Evolutionary conservation across 768 basidiomycete genomes (phyloP), one percentile per base, ranked within the genome.

Genomic region (Hypholoma sublateritium): DNA sequence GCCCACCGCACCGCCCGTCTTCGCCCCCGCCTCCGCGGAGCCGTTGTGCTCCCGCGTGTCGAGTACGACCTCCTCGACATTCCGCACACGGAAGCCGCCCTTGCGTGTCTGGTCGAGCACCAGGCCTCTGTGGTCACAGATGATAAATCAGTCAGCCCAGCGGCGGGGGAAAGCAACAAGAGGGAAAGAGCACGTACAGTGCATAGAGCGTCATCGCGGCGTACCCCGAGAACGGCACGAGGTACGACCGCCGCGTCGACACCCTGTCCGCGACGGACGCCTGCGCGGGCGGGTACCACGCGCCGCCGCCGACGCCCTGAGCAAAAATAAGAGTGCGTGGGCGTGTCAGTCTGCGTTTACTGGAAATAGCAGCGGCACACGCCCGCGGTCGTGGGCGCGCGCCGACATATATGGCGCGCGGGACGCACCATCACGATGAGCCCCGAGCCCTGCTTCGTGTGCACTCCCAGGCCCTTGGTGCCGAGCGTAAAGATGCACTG

Each of bases 271-370:
- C 84, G 43, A 87, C 69, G 14, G 74, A 73, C 16, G 77, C 85
- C 60, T 87, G 84, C 5, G 84, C 83, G 11, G 83, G 74, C 2
- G 86, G 85, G 67, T 81, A 87, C 85, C 83, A 86, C n/a, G 84
- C 86, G 34, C 85, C 86, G 45, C 84, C 84, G 53, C 82, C 84
- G 44, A 86, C 83, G 50, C 83, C 72, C 73, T 74, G 49, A 32
- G 28, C 5, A 32, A 32, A 32, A 32, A 32, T 4, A 28, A 28
- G 25, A 28, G 9, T 32, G 28, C 28, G 28, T 32, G 28, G 28
- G 28, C 28, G 28, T 32, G 28, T 32, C 28, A 32, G 5, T 28
- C 3, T 28, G 25, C 25, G 25, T 3, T 3, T 28, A 32, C 5
- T 9, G 9, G 6, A 1, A 32, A 32, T 2, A 32, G 5, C 28